Base-by-base conservation (phyloP, 2,329 filamentous ascomycete genomes). In the Pezicula carpinea region DNA sequence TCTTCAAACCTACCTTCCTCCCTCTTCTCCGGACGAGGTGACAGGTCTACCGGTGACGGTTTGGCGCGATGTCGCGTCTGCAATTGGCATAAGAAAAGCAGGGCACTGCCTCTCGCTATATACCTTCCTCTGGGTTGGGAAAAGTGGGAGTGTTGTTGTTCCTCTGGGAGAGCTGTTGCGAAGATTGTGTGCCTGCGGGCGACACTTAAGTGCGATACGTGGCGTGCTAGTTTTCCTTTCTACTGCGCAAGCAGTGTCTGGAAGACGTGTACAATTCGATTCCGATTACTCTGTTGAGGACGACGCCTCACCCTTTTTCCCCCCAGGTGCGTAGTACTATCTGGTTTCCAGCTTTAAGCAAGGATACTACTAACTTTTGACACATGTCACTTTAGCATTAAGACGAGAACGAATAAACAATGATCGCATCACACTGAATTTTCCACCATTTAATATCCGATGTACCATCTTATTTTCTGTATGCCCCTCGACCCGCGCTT, bases 151-250 rank as follows among this genome's bases (percentile, higher is more conserved):
- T 62, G 64, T n/a, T 48, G 58, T 64, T 65, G 69, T 76, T 75
- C 82, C 86, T 87, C 83, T 93, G 88, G 88, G 86, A 86, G 78
- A 88, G 88, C 82, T 84, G 77, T 86, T 90, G 87, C 87, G 87
- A 87, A 92, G 88, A 91, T 92, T 83, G 79, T 80, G 79, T 80
- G 73, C 67, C 65, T 31, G 14, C 44, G 46, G 44, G 58, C 68
- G 82, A 83, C 82, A 89, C 87, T 90, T 89, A 77, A 93, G 89
- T 92, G 85, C 89, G 89, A 93, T 93, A 89, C 86, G 87, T 87
- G 80, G 88, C 88, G 82, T 91, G 75, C 76, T 71, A 61, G 50
- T 59, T 46, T 50, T 39, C 44, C 23, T 34, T 32, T 36, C 44
- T 31, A 41, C 41, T 36, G 40, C 15, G 40, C 39, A 49, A 22